Conservation (phyloP, 139 green algal genomes). For the Ettlia oleoabundans region DNA sequence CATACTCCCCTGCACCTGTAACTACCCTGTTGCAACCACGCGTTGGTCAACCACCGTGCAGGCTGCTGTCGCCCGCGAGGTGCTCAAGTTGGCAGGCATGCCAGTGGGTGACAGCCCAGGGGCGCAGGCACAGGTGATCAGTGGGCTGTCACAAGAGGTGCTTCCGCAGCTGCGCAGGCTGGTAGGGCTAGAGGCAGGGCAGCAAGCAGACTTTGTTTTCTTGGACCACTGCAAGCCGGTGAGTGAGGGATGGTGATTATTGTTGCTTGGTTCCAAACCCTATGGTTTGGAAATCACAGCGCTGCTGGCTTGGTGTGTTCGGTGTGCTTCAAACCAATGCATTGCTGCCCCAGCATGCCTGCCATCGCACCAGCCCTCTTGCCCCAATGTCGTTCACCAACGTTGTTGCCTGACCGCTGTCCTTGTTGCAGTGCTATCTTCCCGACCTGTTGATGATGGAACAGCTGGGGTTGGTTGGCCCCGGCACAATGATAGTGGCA, state of each 20-base stretch:
- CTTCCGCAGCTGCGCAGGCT: constrained; percentile 2
- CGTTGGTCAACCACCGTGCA: not conserved
- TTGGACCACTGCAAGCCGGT: constrained; percentile 24
- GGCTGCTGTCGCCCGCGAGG: constrained; percentile 2
- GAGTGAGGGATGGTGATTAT: too few relatives aligned
- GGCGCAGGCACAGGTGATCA: not conserved
- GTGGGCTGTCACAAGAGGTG: not conserved
- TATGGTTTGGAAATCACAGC: too few relatives aligned
- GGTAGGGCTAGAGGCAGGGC: not conserved
- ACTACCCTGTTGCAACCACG: not conserved
- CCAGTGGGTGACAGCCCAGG: not conserved
- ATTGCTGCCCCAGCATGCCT: not conserved
- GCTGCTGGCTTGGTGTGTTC: not conserved
- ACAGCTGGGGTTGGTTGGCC: not conserved
- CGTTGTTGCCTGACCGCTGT: too few relatives aligned
- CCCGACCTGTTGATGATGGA: constrained; percentile 12
- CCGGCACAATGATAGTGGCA: constrained; percentile 17
- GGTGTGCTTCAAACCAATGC: not conserved
- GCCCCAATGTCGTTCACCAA: not conserved
- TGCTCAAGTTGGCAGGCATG: not conserved
- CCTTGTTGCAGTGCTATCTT: constrained; percentile 26
- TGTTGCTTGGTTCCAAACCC: too few relatives aligned
- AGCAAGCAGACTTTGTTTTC: not conserved
- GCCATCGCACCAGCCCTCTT: not conserved
- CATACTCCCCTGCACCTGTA: not conserved